Base-by-base conservation (phyloP, 306 rosid species). In the Inga oerstediana region DNA sequence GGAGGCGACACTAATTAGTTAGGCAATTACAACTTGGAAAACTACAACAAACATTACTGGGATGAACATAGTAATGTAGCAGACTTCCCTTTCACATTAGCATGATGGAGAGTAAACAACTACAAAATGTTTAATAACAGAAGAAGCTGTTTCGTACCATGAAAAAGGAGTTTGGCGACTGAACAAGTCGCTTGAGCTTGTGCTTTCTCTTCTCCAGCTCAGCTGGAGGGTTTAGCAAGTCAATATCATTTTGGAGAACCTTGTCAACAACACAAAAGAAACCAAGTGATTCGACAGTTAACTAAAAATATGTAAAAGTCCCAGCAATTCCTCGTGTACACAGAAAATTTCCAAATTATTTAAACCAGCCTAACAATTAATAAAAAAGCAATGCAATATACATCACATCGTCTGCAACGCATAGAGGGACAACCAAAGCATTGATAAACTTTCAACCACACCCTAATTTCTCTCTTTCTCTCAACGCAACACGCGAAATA, bases 231-330 rank as follows among this genome's bases (percentile, higher is more conserved):
- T 89, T 89, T 24, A 89, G 76, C 83, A 89, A 86, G 83, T 89
- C 91, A 34, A 89, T 73, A 74, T 89, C 91, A 27, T 89, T 89
- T 65, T 89, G 91, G 45, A 89, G 92, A 82, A 89, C 92, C 92
- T 89, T 10, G 7, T 17, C 74, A 81, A 22, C 35, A 48, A 11
- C 79, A 56, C 14, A 27, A 75, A 68, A 54, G 15, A 37, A 80
- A 68, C 32, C 30, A 0, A 72, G 24, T 72, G 22, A 77, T 61
- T 35, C 68, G 22, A 1, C 30, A 71, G 24, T 48, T 43, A n/a
- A 2, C 45, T 44, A 41, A 43, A 20, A 41, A 43, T 43, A 4
- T 27, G 68, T 12, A 44, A 71, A 37, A 37, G 41, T 39, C 8
- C 49, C 30, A 39, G 24, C n/a, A 69, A 68, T 41, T 45, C 19